phyloP scores from a whole-genome alignment of 495 filamentous ascomycete genomes.

The Friedmanniomyces simplex region DNA sequence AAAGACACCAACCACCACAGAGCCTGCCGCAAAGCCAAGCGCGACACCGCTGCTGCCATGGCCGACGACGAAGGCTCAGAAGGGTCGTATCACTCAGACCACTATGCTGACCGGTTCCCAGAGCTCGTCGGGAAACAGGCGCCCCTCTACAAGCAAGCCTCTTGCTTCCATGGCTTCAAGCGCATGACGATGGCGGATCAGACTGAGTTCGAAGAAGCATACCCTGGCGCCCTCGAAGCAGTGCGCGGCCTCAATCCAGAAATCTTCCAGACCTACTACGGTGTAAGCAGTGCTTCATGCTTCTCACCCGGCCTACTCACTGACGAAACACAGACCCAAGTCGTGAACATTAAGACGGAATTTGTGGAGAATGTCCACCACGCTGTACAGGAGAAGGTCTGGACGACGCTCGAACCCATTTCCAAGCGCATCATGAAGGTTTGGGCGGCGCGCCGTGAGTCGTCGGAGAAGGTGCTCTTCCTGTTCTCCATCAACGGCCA shows the following conservation, averaged over 20 bases:
- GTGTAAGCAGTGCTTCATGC: neutral
- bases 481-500: conserved; percentile 12
- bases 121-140: neutral
- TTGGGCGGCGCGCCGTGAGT: neutral
- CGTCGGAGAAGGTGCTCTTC: conserved; percentile 4
- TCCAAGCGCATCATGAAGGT: conserved; percentile 7
- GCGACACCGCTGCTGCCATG: neutral
- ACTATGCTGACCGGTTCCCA: neutral
- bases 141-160: neutral
- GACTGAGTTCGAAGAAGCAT: neutral
- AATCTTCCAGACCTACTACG: neutral
- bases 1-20: neutral
- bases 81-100: neutral
- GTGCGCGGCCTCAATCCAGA: conserved; percentile 3
- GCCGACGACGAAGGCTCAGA: neutral
- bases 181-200: neutral
- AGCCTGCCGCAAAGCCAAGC: neutral
- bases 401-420: conserved; percentile 3
- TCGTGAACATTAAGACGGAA: conserved; percentile 15
- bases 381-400: neutral
- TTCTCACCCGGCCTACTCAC: neutral
- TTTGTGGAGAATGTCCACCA: conserved; percentile 5
- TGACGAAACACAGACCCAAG: conserved; percentile 3
- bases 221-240: neutral
- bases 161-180: neutral